These are phyloP conservation scores for Pleurotus giganteus DNA, from an alignment of 768 basidiomycete genomes.

Conservation along the genomic window DNA sequence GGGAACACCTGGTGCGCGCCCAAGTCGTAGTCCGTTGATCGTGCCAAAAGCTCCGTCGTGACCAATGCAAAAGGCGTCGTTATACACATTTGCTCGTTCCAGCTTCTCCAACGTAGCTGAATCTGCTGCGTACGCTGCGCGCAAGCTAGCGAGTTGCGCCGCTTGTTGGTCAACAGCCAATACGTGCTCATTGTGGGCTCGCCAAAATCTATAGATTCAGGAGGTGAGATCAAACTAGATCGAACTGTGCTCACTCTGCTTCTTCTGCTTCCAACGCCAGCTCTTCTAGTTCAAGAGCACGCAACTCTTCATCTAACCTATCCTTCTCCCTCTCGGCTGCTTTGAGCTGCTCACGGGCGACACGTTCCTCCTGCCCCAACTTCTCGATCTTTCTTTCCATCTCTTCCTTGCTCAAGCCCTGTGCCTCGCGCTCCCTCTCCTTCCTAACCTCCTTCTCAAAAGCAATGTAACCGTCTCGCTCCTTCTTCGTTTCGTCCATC, in stretches of 20 bases:
- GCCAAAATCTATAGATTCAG: constrained; percentile 86
- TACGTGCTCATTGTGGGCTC: constrained; percentile 70
- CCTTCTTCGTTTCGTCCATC: constrained; percentile 87
- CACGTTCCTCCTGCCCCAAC: constrained; percentile 63
- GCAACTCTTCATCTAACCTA: constrained; percentile 72
- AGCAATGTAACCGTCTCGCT: constrained; percentile 89
- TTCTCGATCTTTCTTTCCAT: constrained; percentile 72
- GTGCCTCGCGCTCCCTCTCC: constrained; percentile 72
- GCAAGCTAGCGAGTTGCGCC: constrained; percentile 66
- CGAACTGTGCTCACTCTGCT: constrained; percentile 56
- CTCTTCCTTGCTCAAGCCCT: constrained; percentile 59
- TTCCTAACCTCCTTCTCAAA: constrained; percentile 87
- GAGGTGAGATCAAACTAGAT: constrained; percentile 13
- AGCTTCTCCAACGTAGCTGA: constrained; percentile 77
- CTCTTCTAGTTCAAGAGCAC: constrained; percentile 73
- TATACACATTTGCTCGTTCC: constrained; percentile 91
- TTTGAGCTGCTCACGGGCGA: constrained; percentile 73
- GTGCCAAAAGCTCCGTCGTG: constrained; percentile 95
- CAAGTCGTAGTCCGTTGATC: constrained; percentile 94
- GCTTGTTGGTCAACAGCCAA: constrained; percentile 62
- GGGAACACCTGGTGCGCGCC: constrained; percentile 81
- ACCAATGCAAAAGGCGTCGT: constrained; percentile 93
- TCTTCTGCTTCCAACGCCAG: constrained; percentile 79
- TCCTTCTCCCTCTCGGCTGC: constrained; percentile 74
- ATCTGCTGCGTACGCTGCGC: constrained; percentile 78